A percentile compares a stretch with the other conserved stretches of the same genome.
Conservation (phyloP, 2,329 filamentous ascomycete genomes). For the Phaeosphaeriaceae sp. region DNA sequence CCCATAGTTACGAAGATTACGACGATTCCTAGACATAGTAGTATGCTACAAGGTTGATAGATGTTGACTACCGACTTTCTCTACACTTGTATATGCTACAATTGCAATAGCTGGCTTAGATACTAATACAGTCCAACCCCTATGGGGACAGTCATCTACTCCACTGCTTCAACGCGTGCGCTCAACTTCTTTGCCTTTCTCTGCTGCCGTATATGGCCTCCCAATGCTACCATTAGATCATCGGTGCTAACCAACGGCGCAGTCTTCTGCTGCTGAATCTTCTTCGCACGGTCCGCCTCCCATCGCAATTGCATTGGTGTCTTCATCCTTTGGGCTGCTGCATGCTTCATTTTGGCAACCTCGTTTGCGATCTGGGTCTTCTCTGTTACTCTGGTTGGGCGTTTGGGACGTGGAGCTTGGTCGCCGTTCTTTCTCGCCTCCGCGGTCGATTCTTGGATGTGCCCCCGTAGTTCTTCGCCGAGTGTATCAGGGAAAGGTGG, state of each 20-base stretch:
- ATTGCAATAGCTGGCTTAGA: neutral
- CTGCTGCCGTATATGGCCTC: constrained; percentile 47
- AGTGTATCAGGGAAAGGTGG: constrained; percentile 80
- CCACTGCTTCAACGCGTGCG: constrained; percentile 13
- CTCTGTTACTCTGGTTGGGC: constrained; percentile 9
- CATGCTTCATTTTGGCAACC: constrained; percentile 29
- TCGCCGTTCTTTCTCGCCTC: constrained; percentile 56
- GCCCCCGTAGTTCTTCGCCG: constrained; percentile 80
- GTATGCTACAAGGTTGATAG: too few species aligned
- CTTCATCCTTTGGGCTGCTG: constrained; percentile 36
- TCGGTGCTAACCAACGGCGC: constrained; percentile 38
- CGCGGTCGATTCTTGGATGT: constrained; percentile 67
- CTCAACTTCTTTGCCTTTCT: constrained; percentile 25
- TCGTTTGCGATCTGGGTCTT: constrained; percentile 28
- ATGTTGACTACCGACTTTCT: constrained; percentile 21
- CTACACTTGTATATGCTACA: constrained; percentile 31
- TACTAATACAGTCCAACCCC: neutral
- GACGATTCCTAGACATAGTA: too few species aligned
- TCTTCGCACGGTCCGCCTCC: constrained; percentile 37
- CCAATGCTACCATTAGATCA: constrained; percentile 49
- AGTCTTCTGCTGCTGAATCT: constrained; percentile 24
- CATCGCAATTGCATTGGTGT: constrained; percentile 43
- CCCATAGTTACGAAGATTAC: too few species aligned
- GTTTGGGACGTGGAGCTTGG: constrained; percentile 15
- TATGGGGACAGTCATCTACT: constrained; percentile 12